These are phyloP conservation scores for Pseudogymnoascus sp. DNA, from an alignment of 2,329 filamentous ascomycete genomes.

Conservation along the genomic window DNA sequence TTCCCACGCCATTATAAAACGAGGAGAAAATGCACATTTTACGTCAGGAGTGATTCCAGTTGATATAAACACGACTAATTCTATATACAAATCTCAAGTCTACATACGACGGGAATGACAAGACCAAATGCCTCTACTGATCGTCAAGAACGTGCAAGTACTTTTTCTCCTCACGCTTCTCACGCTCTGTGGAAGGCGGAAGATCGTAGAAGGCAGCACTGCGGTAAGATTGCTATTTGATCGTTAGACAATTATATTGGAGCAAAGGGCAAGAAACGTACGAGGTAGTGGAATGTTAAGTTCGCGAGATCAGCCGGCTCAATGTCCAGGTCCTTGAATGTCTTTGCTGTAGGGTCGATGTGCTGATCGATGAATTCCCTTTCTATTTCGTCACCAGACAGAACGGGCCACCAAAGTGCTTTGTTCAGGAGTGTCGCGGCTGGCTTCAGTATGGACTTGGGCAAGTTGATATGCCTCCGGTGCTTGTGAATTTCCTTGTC, in stretches of 20 bases:
- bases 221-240: constrained; percentile 74
- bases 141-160: constrained; percentile 92
- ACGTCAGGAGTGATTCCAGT: background rate
- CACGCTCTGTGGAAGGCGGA: constrained; percentile 87
- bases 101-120: constrained; percentile 1
- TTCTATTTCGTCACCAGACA: constrained; percentile 81
- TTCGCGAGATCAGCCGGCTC: constrained; percentile 79
- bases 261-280: constrained; percentile 41
- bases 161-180: constrained; percentile 92
- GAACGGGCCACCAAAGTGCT: constrained; percentile 79
- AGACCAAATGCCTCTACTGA: constrained; percentile 48
- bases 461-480: constrained; percentile 85
- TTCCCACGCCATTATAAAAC: background rate
- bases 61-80: constrained; percentile 11
- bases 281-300: constrained; percentile 90
- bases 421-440: constrained; percentile 70
- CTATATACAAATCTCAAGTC: constrained; percentile 11
- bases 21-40: background rate
- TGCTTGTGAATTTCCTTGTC: constrained; percentile 89
- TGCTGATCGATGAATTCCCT: constrained; percentile 87
- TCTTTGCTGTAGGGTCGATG: constrained; percentile 88
- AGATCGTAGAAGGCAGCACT: constrained; percentile 86
- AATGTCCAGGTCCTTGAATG: constrained; percentile 88
- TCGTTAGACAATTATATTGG: constrained; percentile 30
- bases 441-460: constrained; percentile 73